These are phyloP conservation scores for Metschnikowia cubensis DNA, from an alignment of 805 yeast species.

Conservation along the genomic window DNA sequence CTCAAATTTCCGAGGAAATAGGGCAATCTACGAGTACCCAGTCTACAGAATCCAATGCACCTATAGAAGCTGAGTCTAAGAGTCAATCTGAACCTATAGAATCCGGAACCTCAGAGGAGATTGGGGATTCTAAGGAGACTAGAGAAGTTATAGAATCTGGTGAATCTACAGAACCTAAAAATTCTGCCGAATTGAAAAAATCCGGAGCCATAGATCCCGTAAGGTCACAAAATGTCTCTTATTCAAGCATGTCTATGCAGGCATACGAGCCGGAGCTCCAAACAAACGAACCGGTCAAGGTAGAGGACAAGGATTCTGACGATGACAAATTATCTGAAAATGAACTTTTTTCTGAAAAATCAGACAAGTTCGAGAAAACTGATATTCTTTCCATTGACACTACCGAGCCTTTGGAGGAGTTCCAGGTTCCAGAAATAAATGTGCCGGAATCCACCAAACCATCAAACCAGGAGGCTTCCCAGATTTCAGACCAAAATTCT, in stretches of 20 bases:
- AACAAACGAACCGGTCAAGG: not conserved
- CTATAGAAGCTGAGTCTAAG: no score
- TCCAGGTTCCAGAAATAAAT: slow-evolving; percentile 3
- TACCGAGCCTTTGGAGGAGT: slow-evolving; percentile 11
- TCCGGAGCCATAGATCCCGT: not conserved
- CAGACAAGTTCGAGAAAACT: not conserved
- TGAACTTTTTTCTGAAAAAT: not conserved
- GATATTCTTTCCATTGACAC: slow-evolving; percentile 8
- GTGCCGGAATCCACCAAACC: no score
- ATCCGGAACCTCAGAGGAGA: no score
- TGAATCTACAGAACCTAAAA: not conserved
- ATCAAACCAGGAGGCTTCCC: no score
- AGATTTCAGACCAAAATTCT: no score
- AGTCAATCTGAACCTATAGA: no score
- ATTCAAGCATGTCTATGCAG: not conserved
- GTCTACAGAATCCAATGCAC: no score
- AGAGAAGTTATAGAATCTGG: not conserved
- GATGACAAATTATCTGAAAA: not conserved
- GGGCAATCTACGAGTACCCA: no score
- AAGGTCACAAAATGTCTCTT: not conserved
- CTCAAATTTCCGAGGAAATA: no score
- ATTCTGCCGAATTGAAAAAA: not conserved
- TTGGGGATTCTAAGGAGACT: not conserved
- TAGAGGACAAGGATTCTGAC: not conserved
- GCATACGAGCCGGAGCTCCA: slow-evolving; percentile 1